Evolutionary conservation across 805 yeast genomes (phyloP), one percentile per base, ranked within the genome.

Genomic region (Sugiyamaella lignohabitans): DNA sequence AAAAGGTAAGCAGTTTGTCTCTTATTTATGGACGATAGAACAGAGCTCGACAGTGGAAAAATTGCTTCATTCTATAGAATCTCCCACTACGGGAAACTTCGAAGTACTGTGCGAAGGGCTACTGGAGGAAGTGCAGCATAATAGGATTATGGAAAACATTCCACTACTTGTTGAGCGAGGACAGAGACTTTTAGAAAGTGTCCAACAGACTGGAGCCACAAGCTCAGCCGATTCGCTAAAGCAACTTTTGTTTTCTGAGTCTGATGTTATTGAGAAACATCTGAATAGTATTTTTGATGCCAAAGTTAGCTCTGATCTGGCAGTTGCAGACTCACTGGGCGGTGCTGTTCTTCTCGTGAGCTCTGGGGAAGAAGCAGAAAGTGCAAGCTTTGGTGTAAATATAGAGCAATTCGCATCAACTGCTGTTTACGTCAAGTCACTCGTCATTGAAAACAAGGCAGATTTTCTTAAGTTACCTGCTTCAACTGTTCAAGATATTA

Each of bases 291-390:
- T 56, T 1, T 18, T 53, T 27, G 8, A 8, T 8, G 14, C 8
- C 14, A 27, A 27, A 27, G 32, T 27, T 8, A 27, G 14, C 2
- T 56, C 61, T 23, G 61, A 59, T 8, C 34, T 51, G 16, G 40
- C 46, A 11, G 44, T 51, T 23, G 36, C 50, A 6, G 51, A 51
- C 29, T 36, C 45, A 4, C 43, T 67, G 54, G 64, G 69, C 50
- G 40, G 58, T 55, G 53, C 62, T 65, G 45, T 70, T 8, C 40
- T 41, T n/a, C 42, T 48, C 27, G 17, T 49, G 38, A 23, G 29
- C 11, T 18, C 17, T 14, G 38, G 38, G 22, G 16, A 19, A n/a
- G n/a, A n/a, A n/a, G n/a, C n/a, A n/a, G n/a, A n/a, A n/a, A n/a
- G n/a, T n/a, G n/a, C n/a, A n/a, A n/a, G n/a, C n/a, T n/a, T n/a